phyloP scores from a whole-genome alignment of 2,329 filamentous ascomycete genomes.

The Penicillium vulpinum region DNA sequence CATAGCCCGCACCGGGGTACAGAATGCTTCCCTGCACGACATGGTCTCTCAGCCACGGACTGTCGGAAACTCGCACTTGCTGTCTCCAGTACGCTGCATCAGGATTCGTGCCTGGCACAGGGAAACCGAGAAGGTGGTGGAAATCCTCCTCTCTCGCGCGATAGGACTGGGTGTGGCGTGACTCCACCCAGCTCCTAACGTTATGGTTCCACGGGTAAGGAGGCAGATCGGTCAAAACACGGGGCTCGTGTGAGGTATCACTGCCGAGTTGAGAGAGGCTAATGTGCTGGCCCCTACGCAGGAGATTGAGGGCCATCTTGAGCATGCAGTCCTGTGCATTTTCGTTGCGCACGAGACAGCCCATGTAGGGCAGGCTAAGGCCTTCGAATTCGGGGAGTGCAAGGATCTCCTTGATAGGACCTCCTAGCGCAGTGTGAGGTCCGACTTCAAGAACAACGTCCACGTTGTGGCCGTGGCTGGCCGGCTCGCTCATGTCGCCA shows the following conservation, averaged over 20 bases:
- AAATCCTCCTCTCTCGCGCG: too few relatives aligned
- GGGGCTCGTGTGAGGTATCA: too few relatives aligned
- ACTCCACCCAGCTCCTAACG: neutral
- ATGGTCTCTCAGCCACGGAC: constrained; percentile 35
- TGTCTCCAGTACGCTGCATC: too few relatives aligned
- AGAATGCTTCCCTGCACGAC: neutral
- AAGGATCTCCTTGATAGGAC: constrained; percentile 1
- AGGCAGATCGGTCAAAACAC: neutral
- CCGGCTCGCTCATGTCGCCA: neutral
- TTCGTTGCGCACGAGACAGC: neutral
- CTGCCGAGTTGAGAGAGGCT: too few relatives aligned
- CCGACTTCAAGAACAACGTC: neutral
- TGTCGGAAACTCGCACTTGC: neutral
- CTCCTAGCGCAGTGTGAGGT: neutral
- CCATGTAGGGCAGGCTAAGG: neutral
- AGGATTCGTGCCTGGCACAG: too few relatives aligned
- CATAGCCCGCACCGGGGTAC: neutral
- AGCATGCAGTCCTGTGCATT: too few relatives aligned
- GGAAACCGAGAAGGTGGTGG: too few relatives aligned
- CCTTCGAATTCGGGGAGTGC: neutral
- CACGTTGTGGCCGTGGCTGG: neutral
- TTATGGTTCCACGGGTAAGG: neutral
- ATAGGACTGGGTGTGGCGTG: too few relatives aligned
- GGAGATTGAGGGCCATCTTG: neutral
- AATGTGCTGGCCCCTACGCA: neutral